Percentiles rank a stretch among this genome's conserved stretches.
Conservation (phyloP, 257 asterid genomes). For the Forsythia suspensa region DNA sequence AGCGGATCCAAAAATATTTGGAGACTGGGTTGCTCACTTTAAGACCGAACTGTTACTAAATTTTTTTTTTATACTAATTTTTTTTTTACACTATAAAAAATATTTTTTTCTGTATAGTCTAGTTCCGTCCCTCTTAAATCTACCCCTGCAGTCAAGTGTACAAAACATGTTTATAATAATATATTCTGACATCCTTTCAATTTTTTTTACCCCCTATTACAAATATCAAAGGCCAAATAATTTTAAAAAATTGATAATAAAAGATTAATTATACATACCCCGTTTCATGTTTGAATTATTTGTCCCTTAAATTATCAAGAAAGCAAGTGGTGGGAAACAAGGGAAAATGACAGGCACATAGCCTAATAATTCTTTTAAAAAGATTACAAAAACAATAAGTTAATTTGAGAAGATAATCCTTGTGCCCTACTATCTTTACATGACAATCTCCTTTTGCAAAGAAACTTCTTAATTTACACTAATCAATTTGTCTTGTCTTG, state of each 20-base stretch:
- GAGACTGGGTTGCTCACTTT: no score
- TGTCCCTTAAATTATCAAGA: background rate
- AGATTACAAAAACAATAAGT: background rate
- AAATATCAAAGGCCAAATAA: background rate
- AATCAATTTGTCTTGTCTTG: background rate
- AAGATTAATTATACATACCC: background rate
- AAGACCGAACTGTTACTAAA: no score
- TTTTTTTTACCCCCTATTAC: background rate
- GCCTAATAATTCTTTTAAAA: background rate
- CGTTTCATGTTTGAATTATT: background rate
- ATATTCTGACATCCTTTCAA: background rate
- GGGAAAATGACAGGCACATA: constrained; percentile 5
- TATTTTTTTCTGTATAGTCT: no score
- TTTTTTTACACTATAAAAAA: no score
- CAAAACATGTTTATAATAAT: background rate
- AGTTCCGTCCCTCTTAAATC: no score
- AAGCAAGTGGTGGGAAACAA: background rate
- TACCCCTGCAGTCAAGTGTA: no score
- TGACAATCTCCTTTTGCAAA: background rate
- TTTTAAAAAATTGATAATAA: background rate
- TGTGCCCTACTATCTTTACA: background rate
- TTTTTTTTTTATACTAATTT: no score
- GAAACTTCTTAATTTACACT: background rate
- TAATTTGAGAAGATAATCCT: background rate
- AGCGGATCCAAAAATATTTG: no score